Conservation (phyloP, 805 yeast genomes). For the Hanseniaspora lachancei region DNA sequence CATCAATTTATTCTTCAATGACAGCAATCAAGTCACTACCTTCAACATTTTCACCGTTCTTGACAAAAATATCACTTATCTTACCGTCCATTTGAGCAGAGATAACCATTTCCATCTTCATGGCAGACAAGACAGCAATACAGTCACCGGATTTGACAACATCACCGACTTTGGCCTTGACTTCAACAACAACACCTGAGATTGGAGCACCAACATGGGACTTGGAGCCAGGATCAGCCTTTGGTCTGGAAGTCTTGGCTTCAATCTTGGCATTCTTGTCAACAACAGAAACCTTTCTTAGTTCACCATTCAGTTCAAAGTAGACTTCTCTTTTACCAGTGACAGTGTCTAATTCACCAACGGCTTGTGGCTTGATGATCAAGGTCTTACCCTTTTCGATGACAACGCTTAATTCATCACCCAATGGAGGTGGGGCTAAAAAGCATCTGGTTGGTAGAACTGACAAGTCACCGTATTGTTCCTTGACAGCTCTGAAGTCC, state of each 20-base stretch:
- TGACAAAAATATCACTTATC: constrained; percentile 60
- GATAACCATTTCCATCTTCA: constrained; percentile 99
- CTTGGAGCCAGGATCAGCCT: constrained; percentile 78
- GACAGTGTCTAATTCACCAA: constrained; percentile 72
- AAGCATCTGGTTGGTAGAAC: constrained; percentile 88
- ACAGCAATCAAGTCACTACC: constrained; percentile 76
- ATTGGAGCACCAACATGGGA: constrained; percentile 96
- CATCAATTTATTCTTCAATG: constrained; percentile 27
- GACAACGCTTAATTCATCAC: constrained; percentile 77
- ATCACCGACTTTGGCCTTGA: constrained; percentile 74
- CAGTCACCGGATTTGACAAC: constrained; percentile 95
- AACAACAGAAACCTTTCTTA: constrained; percentile 85
- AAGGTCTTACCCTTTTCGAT: constrained; percentile 91
- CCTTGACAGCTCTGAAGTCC: constrained; percentile 59
- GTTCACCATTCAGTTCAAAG: constrained; percentile 96
- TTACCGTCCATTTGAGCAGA: constrained; percentile 82
- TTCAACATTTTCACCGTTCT: constrained; percentile 91
- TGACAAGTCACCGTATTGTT: constrained; percentile 80
- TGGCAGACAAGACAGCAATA: constrained; percentile 83
- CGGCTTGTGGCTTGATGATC: constrained; percentile 80
- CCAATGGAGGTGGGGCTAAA: constrained; percentile 73
- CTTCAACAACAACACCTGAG: constrained; percentile 97
- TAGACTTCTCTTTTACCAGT: constrained; percentile 92
- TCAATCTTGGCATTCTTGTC: constrained; percentile 82
- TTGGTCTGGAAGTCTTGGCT: constrained; percentile 61